Evolutionary conservation across 495 filamentous ascomycete species (phyloP).

Genomic region (Xylaria acuta): DNA sequence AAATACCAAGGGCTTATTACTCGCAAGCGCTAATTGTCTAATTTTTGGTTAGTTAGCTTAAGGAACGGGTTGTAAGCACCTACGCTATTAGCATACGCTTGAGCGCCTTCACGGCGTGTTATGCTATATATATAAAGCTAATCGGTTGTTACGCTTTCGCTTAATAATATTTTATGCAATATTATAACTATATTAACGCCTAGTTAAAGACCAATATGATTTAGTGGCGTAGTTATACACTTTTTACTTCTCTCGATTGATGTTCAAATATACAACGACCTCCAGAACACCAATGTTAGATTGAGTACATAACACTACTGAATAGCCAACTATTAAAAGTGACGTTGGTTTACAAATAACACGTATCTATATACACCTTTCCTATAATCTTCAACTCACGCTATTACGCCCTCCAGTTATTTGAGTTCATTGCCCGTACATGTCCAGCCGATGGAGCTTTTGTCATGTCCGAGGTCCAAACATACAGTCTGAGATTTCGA

Average conservation of each 20-base stretch:
- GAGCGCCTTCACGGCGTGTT: neutral
- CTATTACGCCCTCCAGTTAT: neutral
- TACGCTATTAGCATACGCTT: neutral
- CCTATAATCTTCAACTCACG: neutral
- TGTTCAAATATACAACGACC: neutral
- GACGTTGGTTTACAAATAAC: neutral
- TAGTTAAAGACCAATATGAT: too few species aligned
- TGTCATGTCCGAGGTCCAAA: neutral
- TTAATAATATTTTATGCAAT: too few species aligned
- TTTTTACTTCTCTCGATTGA: too few species aligned
- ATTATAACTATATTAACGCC: too few species aligned
- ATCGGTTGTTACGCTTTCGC: too few species aligned
- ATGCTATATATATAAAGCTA: too few species aligned
- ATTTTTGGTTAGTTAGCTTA: neutral
- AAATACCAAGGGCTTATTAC: slow-evolving; percentile 46
- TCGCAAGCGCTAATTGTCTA: slow-evolving; percentile 7
- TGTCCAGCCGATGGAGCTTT: neutral
- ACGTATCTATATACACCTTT: neutral
- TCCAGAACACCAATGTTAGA: neutral
- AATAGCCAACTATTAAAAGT: neutral
- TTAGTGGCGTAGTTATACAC: too few species aligned
- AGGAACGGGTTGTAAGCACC: neutral
- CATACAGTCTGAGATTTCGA: neutral
- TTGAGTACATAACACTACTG: neutral
- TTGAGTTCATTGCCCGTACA: neutral